Evolutionary conservation across 2,329 filamentous ascomycete genomes (phyloP).

Genomic region (Alternaria longipes): DNA sequence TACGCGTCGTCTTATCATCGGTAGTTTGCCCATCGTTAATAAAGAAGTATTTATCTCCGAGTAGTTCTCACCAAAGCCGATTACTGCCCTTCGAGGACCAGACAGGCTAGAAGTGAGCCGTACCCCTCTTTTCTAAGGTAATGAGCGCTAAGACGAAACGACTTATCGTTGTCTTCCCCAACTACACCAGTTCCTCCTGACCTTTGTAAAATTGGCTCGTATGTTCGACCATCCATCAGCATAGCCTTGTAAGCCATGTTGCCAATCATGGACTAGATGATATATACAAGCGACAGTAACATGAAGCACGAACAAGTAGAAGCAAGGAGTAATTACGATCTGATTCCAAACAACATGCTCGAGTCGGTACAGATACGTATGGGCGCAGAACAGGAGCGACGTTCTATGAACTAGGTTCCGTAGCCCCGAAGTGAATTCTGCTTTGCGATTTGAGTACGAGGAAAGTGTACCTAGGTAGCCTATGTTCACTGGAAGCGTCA

Average conservation of each 20-base stretch:
- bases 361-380: neutral
- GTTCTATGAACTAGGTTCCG: too few species aligned
- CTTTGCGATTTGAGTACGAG: neutral
- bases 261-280: conserved; percentile 42
- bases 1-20: neutral
- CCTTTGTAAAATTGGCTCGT: neutral
- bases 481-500: neutral
- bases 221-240: neutral
- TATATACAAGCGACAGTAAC: conserved; percentile 52
- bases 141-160: conserved; percentile 4
- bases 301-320: conserved; percentile 57
- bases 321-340: conserved; percentile 51
- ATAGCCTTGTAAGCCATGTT: conserved; percentile 23
- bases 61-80: neutral
- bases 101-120: conserved; percentile 7
- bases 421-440: neutral
- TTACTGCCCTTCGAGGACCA: conserved; percentile 4
- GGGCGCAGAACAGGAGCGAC: neutral
- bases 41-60: neutral
- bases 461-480: neutral
- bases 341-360: conserved; percentile 37
- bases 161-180: neutral
- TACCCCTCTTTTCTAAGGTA: conserved; percentile 12
- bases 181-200: neutral
- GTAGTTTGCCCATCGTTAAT: neutral